These are phyloP conservation scores for Diaporthe sp. DNA, from an alignment of 2,329 filamentous ascomycete genomes.

Conservation along the genomic window DNA sequence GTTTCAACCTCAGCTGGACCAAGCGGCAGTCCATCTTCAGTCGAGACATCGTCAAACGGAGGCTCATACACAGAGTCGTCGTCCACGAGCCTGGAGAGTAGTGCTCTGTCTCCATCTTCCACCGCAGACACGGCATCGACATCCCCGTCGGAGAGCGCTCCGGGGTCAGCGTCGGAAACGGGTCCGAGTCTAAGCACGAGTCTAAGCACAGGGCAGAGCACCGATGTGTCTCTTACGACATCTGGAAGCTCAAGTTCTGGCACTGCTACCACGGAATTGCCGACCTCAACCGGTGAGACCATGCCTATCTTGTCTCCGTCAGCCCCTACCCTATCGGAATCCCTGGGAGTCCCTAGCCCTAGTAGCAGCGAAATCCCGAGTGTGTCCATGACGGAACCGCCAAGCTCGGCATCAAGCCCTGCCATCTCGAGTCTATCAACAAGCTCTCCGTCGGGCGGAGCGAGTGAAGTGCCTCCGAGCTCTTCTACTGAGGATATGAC, in stretches of 20 bases:
- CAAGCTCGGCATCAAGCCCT: slow-evolving; percentile 2
- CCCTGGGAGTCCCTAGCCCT: not conserved
- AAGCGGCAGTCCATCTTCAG: not conserved
- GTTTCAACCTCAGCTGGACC: not conserved
- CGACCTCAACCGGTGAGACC: not conserved
- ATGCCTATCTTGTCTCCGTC: not conserved
- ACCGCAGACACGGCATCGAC: not conserved
- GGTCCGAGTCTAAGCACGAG: not conserved
- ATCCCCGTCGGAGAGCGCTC: no score
- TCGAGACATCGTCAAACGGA: not conserved
- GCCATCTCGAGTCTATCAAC: not conserved
- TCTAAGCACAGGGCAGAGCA: not conserved
- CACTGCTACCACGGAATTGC: not conserved
- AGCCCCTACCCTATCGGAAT: not conserved
- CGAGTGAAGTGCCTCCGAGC: not conserved
- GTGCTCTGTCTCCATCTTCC: not conserved
- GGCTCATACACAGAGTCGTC: not conserved
- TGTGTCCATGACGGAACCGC: not conserved
- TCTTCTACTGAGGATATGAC: not conserved
- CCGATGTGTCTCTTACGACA: not conserved
- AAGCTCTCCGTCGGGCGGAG: not conserved
- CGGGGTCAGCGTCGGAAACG: no score
- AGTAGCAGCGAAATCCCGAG: not conserved
- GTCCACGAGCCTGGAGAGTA: not conserved
- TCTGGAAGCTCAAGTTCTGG: not conserved